Conservation (phyloP, 78 protist species). For the Dictyostelium intermedium region DNA sequence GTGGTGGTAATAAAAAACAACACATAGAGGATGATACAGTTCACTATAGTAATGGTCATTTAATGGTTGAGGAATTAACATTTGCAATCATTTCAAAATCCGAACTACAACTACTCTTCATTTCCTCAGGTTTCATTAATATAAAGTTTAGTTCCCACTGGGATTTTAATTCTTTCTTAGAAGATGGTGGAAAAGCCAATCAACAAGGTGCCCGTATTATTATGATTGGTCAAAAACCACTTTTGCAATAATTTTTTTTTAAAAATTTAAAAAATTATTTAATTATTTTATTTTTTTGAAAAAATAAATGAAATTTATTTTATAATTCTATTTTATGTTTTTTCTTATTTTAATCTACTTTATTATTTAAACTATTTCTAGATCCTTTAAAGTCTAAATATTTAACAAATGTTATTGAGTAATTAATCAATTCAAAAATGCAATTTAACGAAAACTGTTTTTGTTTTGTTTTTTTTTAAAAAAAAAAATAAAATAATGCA, state of each 20-base stretch:
- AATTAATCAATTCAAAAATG: too few relatives aligned
- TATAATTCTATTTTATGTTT: too few relatives aligned
- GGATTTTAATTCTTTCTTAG: not conserved
- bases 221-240: constrained; percentile 65
- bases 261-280: too few relatives aligned
- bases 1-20: not conserved
- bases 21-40: not conserved
- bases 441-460: too few relatives aligned
- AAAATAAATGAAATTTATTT: too few relatives aligned
- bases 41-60: not conserved
- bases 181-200: not conserved
- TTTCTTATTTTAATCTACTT: too few relatives aligned
- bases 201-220: constrained; percentile 54
- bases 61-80: not conserved
- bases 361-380: too few relatives aligned
- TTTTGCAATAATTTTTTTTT: not conserved
- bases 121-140: constrained; percentile 39
- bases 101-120: constrained; percentile 27
- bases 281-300: too few relatives aligned
- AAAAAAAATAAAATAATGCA: too few relatives aligned
- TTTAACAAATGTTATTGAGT: too few relatives aligned
- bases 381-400: too few relatives aligned
- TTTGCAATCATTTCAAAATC: constrained; percentile 28
- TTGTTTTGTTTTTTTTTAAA: too few relatives aligned
- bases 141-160: not conserved